These are phyloP conservation scores for Globisporangium cylindrosporum DNA, from an alignment of 352 stramenopile genomes.

Conservation along the genomic window DNA sequence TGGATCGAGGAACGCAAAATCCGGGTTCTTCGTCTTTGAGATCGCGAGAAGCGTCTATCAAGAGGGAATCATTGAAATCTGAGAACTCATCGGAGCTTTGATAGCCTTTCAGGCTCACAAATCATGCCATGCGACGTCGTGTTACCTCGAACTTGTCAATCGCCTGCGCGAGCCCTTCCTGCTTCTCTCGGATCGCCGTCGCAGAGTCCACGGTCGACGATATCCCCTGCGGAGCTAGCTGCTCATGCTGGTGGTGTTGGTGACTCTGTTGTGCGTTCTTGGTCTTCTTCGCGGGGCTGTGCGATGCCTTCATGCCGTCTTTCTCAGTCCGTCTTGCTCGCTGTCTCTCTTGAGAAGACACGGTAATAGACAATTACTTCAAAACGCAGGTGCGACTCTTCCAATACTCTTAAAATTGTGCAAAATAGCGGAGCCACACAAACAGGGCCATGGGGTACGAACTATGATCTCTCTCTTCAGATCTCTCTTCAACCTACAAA, in stretches of 20 bases:
- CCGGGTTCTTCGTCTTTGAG: constrained; percentile 27
- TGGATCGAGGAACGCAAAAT: constrained; percentile 46
- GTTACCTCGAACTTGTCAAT: constrained; percentile 42
- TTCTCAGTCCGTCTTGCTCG: not conserved
- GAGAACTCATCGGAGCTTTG: not conserved
- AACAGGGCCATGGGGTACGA: not conserved
- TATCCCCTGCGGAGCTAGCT: not conserved
- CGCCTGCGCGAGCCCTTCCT: constrained; percentile 25
- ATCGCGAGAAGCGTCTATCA: constrained; percentile 35
- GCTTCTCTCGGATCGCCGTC: constrained; percentile 3
- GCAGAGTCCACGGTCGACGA: not conserved
- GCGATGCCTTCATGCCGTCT: constrained; percentile 1
- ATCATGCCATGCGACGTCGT: not conserved
- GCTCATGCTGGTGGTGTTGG: not conserved
- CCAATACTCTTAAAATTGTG: not conserved
- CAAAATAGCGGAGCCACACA: not conserved
- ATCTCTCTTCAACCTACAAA: not conserved
- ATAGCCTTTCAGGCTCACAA: not conserved
- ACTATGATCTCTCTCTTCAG: not conserved
- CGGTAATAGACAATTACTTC: not conserved
- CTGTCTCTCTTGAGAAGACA: not conserved
- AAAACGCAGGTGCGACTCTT: constrained; percentile 1
- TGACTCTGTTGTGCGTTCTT: not conserved
- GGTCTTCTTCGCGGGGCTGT: not conserved
- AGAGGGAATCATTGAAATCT: not conserved